A percentile compares a stretch with the other conserved stretches of the same genome.
phyloP scores from a whole-genome alignment of 805 yeast genomes.

The Spencermartinsiella europaea region DNA sequence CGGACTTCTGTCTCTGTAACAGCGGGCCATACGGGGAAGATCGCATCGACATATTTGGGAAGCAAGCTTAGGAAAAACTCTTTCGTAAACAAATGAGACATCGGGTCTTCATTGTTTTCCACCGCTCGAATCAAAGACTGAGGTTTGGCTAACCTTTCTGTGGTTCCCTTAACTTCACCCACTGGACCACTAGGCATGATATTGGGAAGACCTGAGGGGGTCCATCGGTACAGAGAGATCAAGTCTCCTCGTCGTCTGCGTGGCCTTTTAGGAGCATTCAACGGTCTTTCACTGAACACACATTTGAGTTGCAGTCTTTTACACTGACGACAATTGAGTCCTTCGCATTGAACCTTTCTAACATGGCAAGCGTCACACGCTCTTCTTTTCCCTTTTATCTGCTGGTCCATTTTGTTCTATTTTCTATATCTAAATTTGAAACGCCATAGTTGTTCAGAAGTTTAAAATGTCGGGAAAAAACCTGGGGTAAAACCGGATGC shows the following conservation, averaged over 20 bases:
- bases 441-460: background rate
- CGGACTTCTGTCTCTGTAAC: slow-evolving; percentile 9
- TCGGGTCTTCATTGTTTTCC: background rate
- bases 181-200: background rate
- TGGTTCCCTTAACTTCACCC: background rate
- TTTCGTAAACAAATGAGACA: background rate
- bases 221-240: slow-evolving; percentile 4
- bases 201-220: background rate
- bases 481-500: background rate
- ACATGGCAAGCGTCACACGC: slow-evolving; percentile 16
- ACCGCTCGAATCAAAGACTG: no score
- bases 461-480: background rate
- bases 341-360: slow-evolving; percentile 17
- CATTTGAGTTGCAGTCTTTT: slow-evolving; percentile 7
- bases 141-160: no score
- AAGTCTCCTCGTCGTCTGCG: slow-evolving; percentile 8
- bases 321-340: slow-evolving; percentile 14
- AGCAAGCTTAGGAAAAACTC: slow-evolving; percentile 3
- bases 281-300: slow-evolving; percentile 3
- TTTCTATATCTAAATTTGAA: background rate
- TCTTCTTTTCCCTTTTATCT: background rate
- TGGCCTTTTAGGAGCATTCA: slow-evolving; percentile 1
- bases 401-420: background rate
- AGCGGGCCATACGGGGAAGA: slow-evolving; percentile 14
- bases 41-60: slow-evolving; percentile 6